Percentiles rank a stretch among this genome's conserved stretches.
These are phyloP conservation scores for Canna indica DNA, from an alignment of 176 grass and related monocot species.

Conservation along the genomic window DNA sequence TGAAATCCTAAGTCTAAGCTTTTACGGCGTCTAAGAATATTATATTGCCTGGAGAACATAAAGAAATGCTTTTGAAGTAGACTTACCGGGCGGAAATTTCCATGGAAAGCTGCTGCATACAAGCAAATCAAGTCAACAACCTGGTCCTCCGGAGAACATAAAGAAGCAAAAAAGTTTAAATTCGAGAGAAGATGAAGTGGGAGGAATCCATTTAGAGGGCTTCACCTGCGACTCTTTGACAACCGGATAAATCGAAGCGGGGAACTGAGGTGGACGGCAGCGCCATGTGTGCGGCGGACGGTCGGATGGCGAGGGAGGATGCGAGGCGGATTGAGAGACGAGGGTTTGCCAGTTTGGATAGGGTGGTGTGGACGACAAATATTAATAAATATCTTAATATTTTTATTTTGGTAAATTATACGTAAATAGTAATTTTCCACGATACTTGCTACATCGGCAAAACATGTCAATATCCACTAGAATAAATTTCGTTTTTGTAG, in stretches of 20 bases:
- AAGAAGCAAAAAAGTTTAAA: not conserved
- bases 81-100: not conserved
- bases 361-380: not conserved
- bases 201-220: not conserved
- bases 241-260: not conserved
- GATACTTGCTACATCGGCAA: too few relatives aligned
- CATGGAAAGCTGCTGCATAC: slow-evolving; percentile 6
- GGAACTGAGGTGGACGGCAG: not conserved
- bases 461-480: too few relatives aligned
- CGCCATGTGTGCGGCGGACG: not conserved
- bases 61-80: not conserved
- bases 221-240: not conserved
- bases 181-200: not conserved
- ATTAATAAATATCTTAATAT: not conserved
- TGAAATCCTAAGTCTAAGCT: not conserved
- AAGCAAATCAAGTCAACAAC: not conserved
- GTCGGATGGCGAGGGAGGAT: not conserved
- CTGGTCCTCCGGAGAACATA: not conserved
- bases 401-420: too few relatives aligned
- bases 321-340: not conserved
- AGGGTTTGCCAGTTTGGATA: not conserved
- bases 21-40: not conserved
- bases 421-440: too few relatives aligned
- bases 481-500: too few relatives aligned
- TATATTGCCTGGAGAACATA: not conserved